Conservation (phyloP, 2,329 filamentous ascomycete species). For the Triangularia verruculosa region DNA sequence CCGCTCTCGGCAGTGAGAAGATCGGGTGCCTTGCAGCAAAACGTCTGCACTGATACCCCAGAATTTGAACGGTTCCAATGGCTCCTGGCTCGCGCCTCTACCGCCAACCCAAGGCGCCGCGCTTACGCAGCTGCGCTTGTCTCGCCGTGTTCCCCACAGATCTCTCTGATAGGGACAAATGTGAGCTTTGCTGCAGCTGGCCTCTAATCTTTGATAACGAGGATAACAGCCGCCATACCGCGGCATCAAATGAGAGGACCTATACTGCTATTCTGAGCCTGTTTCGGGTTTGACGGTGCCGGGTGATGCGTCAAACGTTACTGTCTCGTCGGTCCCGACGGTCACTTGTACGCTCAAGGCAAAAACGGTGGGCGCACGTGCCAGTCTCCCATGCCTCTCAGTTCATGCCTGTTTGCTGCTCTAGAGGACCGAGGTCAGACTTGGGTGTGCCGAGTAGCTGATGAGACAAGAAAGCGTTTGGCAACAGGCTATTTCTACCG, state of each 20-base stretch:
- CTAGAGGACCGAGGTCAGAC: neutral
- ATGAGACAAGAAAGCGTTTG: constrained; percentile 6
- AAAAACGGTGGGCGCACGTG: constrained; percentile 2
- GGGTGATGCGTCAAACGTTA: neutral
- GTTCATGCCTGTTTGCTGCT: neutral
- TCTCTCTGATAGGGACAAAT: neutral
- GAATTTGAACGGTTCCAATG: neutral
- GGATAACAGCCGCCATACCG: neutral
- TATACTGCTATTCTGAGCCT: constrained; percentile 5
- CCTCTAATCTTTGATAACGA: neutral
- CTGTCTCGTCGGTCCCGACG: constrained; percentile 16
- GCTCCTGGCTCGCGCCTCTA: neutral
- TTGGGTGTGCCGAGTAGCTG: neutral
- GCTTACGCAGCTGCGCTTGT: constrained; percentile 3
- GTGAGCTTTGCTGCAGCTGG: neutral
- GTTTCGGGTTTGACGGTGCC: constrained; percentile 12
- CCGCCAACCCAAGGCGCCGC: neutral
- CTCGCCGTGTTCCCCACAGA: neutral
- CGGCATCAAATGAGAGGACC: neutral
- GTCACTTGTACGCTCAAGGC: neutral
- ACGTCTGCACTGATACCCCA: neutral
- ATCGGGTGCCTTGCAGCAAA: constrained; percentile 9
- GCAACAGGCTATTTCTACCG: constrained; percentile 9
- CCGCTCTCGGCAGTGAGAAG: constrained; percentile 2
- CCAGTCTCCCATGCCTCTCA: neutral